Evolutionary conservation across 1,284 basidiomycete species (phyloP), one percentile per base, ranked within the genome.

Genomic region (Malassezia globosa): DNA sequence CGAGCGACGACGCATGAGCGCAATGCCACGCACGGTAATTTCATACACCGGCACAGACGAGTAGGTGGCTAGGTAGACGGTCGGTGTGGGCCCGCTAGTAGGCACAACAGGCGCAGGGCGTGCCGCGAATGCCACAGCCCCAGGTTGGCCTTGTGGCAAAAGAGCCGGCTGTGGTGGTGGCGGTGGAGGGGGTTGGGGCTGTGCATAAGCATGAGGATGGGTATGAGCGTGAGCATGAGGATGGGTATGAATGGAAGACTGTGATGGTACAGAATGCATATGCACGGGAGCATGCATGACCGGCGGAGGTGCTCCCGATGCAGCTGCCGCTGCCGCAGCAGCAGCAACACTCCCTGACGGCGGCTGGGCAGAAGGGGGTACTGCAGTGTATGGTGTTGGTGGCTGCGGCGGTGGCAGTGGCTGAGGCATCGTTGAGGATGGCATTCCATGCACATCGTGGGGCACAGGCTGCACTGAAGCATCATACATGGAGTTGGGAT

Each of bases 1-100:
- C 39, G 81, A 81, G 62, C 89, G 81, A 65, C 94, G 78, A 51
- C 92, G 82, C 94, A 99, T 99, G 61, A 97, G 92, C 2, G 90
- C 90, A 68, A 96, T 95, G 45, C 90, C 90, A 64, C 94, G 81
- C 58, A 96, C 85, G 59, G 73, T 75, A 56, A 75, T 65, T 54
- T 75, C 74, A 58, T 72, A 75, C 34, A 75, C 74, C 25, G 74
- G 73, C 1, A 75, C 71, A 29, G 64, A 66, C n/a, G 73, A 74
- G 63, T 75, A 75, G 10, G 61, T 69, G 18, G 66, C 66, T 26
- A 67, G 55, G 51, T 70, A 70, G 55, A 70, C 66, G 45, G 56
- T 62, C 16, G 65, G 61, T 27, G 45, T 38, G n/a, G 54, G 56
- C 7, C 39, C 50, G 7, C 34, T 21, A 7, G 25, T 26, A n/a